phyloP scores from a whole-genome alignment of 306 rosid genomes.

The Castanea crenata region DNA sequence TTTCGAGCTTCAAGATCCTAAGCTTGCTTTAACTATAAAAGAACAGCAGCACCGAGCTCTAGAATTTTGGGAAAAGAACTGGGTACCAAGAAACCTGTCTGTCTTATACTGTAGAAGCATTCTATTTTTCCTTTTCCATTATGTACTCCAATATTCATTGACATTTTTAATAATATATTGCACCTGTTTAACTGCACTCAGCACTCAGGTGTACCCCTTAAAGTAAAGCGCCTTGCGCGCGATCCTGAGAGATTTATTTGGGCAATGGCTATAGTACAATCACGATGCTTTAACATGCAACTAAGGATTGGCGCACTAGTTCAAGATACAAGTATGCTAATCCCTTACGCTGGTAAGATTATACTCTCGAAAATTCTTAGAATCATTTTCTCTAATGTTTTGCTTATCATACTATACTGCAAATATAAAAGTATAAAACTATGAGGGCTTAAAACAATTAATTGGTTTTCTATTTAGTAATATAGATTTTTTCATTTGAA shows the following conservation, averaged over 20 bases:
- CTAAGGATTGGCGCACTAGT: constrained; percentile 75
- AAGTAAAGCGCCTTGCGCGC: constrained; percentile 83
- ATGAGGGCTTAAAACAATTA: not conserved
- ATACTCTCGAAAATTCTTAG: constrained; percentile 8
- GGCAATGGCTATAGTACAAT: constrained; percentile 87
- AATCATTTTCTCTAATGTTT: constrained; percentile 1
- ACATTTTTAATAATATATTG: constrained; percentile 18
- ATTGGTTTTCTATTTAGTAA: not conserved
- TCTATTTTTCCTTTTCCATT: constrained; percentile 16
- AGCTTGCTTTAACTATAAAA: constrained; percentile 73
- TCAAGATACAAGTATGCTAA: constrained; percentile 80
- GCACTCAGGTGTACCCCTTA: constrained; percentile 83
- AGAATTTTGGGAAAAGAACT: constrained; percentile 81
- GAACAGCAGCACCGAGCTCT: constrained; percentile 63
- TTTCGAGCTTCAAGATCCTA: constrained; percentile 72
- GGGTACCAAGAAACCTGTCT: constrained; percentile 51
- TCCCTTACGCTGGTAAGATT: constrained; percentile 85
- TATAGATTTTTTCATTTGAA: not conserved
- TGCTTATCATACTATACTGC: not conserved
- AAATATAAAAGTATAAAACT: not conserved
- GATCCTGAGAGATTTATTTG: constrained; percentile 81
- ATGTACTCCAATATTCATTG: not conserved
- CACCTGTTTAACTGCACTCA: constrained; percentile 27
- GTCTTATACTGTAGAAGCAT: constrained; percentile 14
- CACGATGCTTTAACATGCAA: constrained; percentile 81